Percentiles rank a stretch among this genome's conserved stretches.
Conservation (phyloP, 129 eudicot species). For the Chrysanthemum lavandulifolium region DNA sequence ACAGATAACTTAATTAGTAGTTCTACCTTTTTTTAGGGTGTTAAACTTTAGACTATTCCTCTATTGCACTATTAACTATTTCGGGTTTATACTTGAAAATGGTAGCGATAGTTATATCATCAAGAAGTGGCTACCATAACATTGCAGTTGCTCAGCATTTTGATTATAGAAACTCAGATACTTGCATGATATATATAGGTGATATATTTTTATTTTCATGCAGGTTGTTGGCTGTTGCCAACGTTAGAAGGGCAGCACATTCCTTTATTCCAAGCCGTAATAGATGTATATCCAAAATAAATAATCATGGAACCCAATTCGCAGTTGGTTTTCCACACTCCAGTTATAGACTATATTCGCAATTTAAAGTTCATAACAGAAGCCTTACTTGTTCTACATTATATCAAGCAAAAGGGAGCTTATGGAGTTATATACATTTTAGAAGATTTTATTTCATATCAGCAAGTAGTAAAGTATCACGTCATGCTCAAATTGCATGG, state of each 20-base stretch:
- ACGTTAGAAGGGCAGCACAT: conserved; percentile 42
- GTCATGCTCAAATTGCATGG: conserved; percentile 67
- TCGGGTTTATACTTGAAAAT: no score
- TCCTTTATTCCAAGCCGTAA: conserved; percentile 44
- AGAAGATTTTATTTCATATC: conserved; percentile 33
- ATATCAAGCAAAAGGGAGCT: conserved; percentile 37
- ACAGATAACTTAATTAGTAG: no score
- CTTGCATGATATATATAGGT: conserved; percentile 15
- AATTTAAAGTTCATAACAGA: conserved; percentile 29
- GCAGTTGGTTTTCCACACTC: conserved; percentile 34
- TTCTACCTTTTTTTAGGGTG: no score
- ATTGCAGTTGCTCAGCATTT: neutral
- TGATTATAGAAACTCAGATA: conserved; percentile 4
- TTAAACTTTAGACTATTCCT: no score
- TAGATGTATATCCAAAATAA: conserved; percentile 22
- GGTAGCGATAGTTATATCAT: no score
- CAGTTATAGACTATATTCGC: conserved; percentile 43
- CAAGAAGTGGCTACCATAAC: no score
- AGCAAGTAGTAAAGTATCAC: conserved; percentile 47
- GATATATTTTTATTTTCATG: conserved; percentile 19
- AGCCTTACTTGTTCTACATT: conserved; percentile 30
- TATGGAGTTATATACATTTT: conserved; percentile 35
- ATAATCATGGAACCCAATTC: conserved; percentile 30
- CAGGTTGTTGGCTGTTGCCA: conserved; percentile 52
- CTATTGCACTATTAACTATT: no score